A percentile compares a stretch with the other conserved stretches of the same genome.
Conservation (phyloP, 495 filamentous ascomycete species). For the Hypoxylon lenormandii region DNA sequence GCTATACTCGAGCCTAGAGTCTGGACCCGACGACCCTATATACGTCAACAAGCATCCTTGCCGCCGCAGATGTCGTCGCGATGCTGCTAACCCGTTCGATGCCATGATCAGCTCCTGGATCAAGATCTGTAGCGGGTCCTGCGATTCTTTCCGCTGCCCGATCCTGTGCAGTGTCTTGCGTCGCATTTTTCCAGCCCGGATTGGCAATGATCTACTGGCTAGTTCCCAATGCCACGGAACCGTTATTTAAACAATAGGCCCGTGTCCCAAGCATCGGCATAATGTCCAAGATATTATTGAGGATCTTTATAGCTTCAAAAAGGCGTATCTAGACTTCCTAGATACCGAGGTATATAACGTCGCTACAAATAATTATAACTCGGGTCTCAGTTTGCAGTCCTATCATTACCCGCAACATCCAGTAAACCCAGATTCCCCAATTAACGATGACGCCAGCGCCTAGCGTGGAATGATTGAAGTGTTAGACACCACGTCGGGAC, state of each 20-base stretch:
- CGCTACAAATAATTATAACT: too few species aligned
- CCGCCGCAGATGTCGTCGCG: conserved; percentile 15
- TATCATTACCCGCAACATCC: too few species aligned
- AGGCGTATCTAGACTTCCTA: too few species aligned
- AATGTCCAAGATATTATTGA: too few species aligned
- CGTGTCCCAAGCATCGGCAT: too few species aligned
- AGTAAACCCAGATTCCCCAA: too few species aligned
- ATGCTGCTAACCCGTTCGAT: conserved; percentile 35
- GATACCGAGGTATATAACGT: too few species aligned
- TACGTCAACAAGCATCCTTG: conserved; percentile 11
- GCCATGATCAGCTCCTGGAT: conserved; percentile 29
- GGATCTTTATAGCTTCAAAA: too few species aligned
- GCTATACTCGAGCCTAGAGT: conserved; percentile 6
- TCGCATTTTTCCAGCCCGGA: not conserved
- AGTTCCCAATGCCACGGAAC: conserved; percentile 3
- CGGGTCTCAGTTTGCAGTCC: too few species aligned
- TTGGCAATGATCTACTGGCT: conserved; percentile 24
- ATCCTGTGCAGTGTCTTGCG: conserved; percentile 10
- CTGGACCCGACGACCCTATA: conserved; percentile 3
- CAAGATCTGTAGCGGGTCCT: conserved; percentile 35
- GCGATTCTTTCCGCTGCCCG: conserved; percentile 1
- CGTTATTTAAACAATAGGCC: not conserved
- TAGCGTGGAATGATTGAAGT: too few species aligned
- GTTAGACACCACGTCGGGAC: too few species aligned
- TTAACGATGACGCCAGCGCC: too few species aligned